These are phyloP conservation scores for Papiliotrema fonsecae DNA, from an alignment of 1,284 basidiomycete genomes.

Conservation along the genomic window DNA sequence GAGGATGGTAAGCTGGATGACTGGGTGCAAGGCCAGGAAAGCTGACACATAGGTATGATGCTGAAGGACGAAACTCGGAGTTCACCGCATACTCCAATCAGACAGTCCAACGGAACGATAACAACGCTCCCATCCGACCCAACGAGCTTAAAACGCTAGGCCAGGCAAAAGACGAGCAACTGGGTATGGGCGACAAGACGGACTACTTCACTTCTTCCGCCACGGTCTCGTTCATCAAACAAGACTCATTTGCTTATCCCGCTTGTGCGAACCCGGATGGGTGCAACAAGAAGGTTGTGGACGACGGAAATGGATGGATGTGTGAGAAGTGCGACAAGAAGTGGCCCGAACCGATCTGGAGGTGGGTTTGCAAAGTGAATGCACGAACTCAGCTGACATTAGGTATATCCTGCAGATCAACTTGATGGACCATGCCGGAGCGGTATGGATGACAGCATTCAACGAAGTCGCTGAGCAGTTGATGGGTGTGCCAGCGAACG, in stretches of 20 bases:
- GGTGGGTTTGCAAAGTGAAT: constrained; percentile 54
- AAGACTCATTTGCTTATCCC: constrained; percentile 82
- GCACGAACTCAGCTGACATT: constrained; percentile 3
- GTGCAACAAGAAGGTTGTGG: constrained; percentile 89
- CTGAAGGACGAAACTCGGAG: constrained; percentile 56
- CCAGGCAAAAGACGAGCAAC: constrained; percentile 74
- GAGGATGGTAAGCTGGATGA: constrained; percentile 69
- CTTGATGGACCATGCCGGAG: constrained; percentile 80
- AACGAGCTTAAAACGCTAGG: constrained; percentile 68
- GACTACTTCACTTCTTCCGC: constrained; percentile 81
- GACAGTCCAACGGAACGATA: constrained; percentile 17
- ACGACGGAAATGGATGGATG: constrained; percentile 67
- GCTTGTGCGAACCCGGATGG: constrained; percentile 70
- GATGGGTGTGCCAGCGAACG: constrained; percentile 75
- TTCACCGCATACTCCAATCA: constrained; percentile 68
- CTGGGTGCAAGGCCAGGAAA: constrained; percentile 10
- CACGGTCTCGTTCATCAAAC: constrained; percentile 84
- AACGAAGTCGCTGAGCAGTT: constrained; percentile 81
- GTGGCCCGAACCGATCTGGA: constrained; percentile 69
- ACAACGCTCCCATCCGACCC: constrained; percentile 51
- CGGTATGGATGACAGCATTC: constrained; percentile 92
- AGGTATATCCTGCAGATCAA: constrained; percentile 89
- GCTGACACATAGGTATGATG: constrained; percentile 55
- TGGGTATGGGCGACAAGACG: constrained; percentile 72
- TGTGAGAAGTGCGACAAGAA: constrained; percentile 90